phyloP scores from a whole-genome alignment of 352 stramenopile genomes.

The Pythium aphanidermatum region DNA sequence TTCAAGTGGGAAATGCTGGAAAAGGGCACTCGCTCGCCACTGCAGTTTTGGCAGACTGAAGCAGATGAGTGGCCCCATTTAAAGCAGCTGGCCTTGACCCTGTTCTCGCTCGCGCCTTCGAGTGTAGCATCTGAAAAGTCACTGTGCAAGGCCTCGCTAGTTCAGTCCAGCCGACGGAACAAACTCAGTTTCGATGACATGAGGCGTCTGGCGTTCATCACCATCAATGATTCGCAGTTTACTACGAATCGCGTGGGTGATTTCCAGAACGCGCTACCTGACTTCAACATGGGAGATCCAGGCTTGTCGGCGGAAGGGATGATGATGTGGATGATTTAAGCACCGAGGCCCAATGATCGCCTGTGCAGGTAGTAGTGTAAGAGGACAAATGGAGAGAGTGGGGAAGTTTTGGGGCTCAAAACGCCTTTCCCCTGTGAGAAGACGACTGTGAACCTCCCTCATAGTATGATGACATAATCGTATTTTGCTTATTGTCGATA shows the following conservation, averaged over 20 bases:
- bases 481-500: no score
- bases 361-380: no score
- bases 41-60: slow-evolving; percentile 79
- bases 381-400: no score
- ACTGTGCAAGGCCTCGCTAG: slow-evolving; percentile 55
- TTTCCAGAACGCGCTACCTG: slow-evolving; percentile 49
- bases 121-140: slow-evolving; percentile 69
- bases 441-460: no score
- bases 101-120: slow-evolving; percentile 72
- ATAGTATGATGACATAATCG: no score
- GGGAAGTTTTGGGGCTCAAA: no score
- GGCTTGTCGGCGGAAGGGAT: slow-evolving; percentile 68
- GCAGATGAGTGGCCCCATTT: slow-evolving; percentile 75
- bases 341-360: no score
- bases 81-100: slow-evolving; percentile 61
- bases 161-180: slow-evolving; percentile 62
- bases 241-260: slow-evolving; percentile 39
- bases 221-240: slow-evolving; percentile 79
- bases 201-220: slow-evolving; percentile 70
- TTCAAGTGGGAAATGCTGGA: slow-evolving; percentile 86
- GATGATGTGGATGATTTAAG: slow-evolving; percentile 87
- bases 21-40: slow-evolving; percentile 64
- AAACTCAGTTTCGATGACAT: slow-evolving; percentile 72
- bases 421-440: no score
- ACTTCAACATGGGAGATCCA: slow-evolving; percentile 66